Conservation (phyloP, 2,329 filamentous ascomycete genomes). For the Seiridium unicorne region DNA sequence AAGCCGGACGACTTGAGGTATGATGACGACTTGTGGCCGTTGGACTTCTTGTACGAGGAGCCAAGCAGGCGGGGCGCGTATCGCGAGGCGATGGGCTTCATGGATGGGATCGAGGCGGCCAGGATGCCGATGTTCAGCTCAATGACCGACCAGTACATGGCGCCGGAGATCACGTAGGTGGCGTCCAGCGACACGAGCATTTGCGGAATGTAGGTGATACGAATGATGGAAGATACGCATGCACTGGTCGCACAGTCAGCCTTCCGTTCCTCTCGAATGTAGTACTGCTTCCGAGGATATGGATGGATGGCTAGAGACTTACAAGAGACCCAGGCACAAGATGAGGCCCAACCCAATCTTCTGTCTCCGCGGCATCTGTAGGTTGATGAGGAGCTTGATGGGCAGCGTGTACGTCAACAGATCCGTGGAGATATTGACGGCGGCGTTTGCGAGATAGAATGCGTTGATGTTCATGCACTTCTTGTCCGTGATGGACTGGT, state of each 20-base stretch:
- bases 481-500: constrained; percentile 26
- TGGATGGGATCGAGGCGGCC: constrained; percentile 32
- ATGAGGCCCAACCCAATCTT: constrained; percentile 40
- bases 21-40: neutral
- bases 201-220: constrained; percentile 41
- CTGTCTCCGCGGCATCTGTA: constrained; percentile 42
- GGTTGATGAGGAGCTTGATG: constrained; percentile 37
- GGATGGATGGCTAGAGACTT: constrained; percentile 7
- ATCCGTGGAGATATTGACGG: constrained; percentile 44
- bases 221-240: constrained; percentile 43
- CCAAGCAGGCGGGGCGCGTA: constrained; percentile 37
- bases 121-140: constrained; percentile 34
- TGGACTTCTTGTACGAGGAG: constrained; percentile 13
- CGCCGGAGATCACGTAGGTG: constrained; percentile 32
- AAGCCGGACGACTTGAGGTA: neutral
- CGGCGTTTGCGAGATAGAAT: constrained; percentile 46
- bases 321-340: constrained; percentile 42
- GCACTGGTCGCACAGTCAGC: constrained; percentile 25
- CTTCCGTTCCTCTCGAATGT: neutral
- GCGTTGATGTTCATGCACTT: constrained; percentile 43
- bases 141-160: constrained; percentile 39
- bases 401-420: constrained; percentile 43
- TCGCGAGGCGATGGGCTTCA: constrained; percentile 30
- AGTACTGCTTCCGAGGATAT: neutral
- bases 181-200: constrained; percentile 35